These are phyloP conservation scores for Gaeumannomyces sp. DNA, from an alignment of 2,329 filamentous ascomycete species.

Conservation along the genomic window DNA sequence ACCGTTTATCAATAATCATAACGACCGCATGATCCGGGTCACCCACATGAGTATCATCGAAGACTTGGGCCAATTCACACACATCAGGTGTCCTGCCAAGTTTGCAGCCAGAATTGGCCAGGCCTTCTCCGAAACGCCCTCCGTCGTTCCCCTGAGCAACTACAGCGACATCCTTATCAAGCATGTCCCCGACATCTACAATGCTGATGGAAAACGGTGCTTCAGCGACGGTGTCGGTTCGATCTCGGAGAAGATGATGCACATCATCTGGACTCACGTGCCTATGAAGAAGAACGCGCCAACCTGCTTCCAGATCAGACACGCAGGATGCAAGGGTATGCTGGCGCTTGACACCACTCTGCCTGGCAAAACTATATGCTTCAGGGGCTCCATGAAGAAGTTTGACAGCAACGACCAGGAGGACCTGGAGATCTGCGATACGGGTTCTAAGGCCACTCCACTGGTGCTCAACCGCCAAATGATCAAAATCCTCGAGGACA, in stretches of 20 bases:
- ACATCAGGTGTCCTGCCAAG: constrained; percentile 46
- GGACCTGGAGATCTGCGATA: constrained; percentile 67
- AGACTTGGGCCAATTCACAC: constrained; percentile 42
- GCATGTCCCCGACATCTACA: constrained; percentile 46
- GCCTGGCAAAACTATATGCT: constrained; percentile 47
- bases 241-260: constrained; percentile 54
- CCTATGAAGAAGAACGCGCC: constrained; percentile 43
- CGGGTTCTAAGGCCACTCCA: constrained; percentile 58
- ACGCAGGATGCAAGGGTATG: constrained; percentile 72
- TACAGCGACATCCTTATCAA: constrained; percentile 24
- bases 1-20: constrained; percentile 34
- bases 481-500: constrained; percentile 82
- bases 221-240: constrained; percentile 80
- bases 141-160: constrained; percentile 45
- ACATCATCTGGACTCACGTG: constrained; percentile 52
- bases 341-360: constrained; percentile 61
- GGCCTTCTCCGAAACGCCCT: constrained; percentile 70
- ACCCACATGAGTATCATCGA: constrained; percentile 36
- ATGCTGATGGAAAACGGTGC: constrained; percentile 39
- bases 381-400: constrained; percentile 75
- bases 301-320: constrained; percentile 69
- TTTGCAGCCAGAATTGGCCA: constrained; percentile 56
- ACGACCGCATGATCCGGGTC: constrained; percentile 11
- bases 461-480: constrained; percentile 72
- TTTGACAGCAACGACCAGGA: constrained; percentile 51